phyloP scores from a whole-genome alignment of 2,329 filamentous ascomycete species.

The Cercospora sp. region DNA sequence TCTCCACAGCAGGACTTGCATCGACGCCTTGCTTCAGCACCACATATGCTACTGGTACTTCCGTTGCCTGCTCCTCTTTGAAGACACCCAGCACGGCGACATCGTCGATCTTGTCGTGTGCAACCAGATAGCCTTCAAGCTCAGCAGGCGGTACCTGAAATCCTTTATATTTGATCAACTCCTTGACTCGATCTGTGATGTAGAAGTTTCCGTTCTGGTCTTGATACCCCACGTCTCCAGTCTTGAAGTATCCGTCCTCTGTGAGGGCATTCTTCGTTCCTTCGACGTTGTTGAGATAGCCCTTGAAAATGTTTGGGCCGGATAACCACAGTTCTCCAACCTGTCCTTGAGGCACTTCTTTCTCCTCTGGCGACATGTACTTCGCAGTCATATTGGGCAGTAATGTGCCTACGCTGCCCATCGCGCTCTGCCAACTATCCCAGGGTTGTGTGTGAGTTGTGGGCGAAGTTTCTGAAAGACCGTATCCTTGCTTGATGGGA shows the following conservation, averaged over 20 bases:
- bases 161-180: constrained; percentile 60
- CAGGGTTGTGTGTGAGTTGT: constrained; percentile 70
- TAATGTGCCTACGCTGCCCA: constrained; percentile 76
- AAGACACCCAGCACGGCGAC: constrained; percentile 50
- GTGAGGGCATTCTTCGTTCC: constrained; percentile 71
- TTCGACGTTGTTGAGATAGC: constrained; percentile 73
- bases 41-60: constrained; percentile 60
- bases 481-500: constrained; percentile 89
- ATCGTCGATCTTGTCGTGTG: constrained; percentile 46
- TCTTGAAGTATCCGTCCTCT: constrained; percentile 80
- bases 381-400: constrained; percentile 78
- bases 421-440: constrained; percentile 72
- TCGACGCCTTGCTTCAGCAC: constrained; percentile 45
- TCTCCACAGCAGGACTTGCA: constrained; percentile 38
- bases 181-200: constrained; percentile 79
- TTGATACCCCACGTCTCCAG: constrained; percentile 78
- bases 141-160: constrained; percentile 36
- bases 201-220: constrained; percentile 78
- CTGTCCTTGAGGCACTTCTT: constrained; percentile 79
- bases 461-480: constrained; percentile 82
- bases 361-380: constrained; percentile 64
- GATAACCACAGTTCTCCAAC: constrained; percentile 71
- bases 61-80: constrained; percentile 51
- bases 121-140: constrained; percentile 47
- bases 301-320: constrained; percentile 84